Evolutionary conservation across 73 alveolate genomes (phyloP), one percentile per base, ranked within the genome.

Genomic region (Tetrahymena malaccensis): DNA sequence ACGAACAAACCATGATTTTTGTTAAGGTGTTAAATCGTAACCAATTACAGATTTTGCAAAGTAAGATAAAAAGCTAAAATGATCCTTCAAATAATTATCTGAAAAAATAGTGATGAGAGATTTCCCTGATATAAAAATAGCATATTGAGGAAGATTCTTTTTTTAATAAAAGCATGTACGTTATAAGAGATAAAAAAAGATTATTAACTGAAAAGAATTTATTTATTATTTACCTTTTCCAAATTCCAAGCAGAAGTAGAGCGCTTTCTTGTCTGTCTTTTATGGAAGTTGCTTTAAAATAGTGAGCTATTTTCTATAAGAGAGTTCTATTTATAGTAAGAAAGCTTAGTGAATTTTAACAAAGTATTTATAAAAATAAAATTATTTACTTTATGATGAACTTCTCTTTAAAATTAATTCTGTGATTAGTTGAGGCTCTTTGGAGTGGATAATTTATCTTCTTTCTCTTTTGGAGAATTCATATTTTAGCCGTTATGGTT

Each of bases 1-100:
- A 70, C 70, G 40, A 50, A 94, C 93, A 7, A 93, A 55, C 56
- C 93, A 50, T 33, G 58, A 95, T 40, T 95, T 95, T 89, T 95
- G 43, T 55, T 95, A 25, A 6, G 97, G 97, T 85, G 83, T 85
- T 95, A 95, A 43, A 21, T 95, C 70, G 22, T 84, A 95, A 43
- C 97, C 97, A 34, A 95, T 89, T 13, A 95, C 95, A 44, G 83
- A 85, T 37, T 95, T 95, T 43, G 95, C 93, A 37, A 89, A 94
- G 43, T 94, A 95, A 33, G 95, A 43, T 44, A 95, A 93, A 84
- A 85, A 95, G 19, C 97, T 43, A 37, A 95, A 95, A 85, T 95
- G 97, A 89, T 94, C 94, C 85, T 85, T 95, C 58, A 95, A 34
- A 43, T 95, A 70, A 70, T 70, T 70, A n/a, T 70, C 89, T 70